Conservation (phyloP, 805 yeast species). For the Komagataella pastoris region DNA sequence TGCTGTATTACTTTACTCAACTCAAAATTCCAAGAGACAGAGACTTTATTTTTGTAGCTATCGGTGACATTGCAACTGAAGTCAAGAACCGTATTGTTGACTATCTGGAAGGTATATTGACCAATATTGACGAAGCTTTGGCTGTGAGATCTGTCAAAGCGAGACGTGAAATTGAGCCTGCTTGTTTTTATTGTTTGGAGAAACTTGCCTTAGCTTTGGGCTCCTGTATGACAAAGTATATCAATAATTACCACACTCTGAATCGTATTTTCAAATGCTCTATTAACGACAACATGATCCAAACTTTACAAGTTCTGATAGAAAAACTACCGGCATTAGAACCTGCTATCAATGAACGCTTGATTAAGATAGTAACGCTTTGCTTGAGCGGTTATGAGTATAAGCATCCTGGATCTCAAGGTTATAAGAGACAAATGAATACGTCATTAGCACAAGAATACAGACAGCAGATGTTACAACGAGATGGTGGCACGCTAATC, state of each 20-base stretch:
- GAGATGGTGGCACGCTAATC: conserved; percentile 38
- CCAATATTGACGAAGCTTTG: conserved; percentile 70
- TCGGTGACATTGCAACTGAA: conserved; percentile 73
- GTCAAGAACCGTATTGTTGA: conserved; percentile 79
- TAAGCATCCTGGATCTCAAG: conserved; percentile 79
- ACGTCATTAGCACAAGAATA: conserved; percentile 60
- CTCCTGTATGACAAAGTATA: conserved; percentile 80
- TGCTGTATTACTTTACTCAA: conserved; percentile 66
- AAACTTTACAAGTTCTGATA: conserved; percentile 54
- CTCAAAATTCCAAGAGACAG: conserved; percentile 61
- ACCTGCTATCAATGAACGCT: conserved; percentile 53
- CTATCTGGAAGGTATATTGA: conserved; percentile 79
- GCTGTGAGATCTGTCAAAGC: conserved; percentile 42
- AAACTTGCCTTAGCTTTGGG: conserved; percentile 84
- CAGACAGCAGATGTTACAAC: conserved; percentile 57
- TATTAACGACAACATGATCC: conserved; percentile 70
- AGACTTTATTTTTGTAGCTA: conserved; percentile 60
- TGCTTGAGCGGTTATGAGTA: conserved; percentile 74
- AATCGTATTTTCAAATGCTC: conserved; percentile 75
- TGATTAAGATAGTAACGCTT: conserved; percentile 57
- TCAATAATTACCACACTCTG: conserved; percentile 62
- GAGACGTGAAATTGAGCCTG: conserved; percentile 68
- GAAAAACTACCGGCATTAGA: conserved; percentile 71
- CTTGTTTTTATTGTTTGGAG: conserved; percentile 80
- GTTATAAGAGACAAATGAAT: conserved; percentile 44